Conservation (phyloP, 2,329 filamentous ascomycete species). For the Trichophyton schoenleinii region DNA sequence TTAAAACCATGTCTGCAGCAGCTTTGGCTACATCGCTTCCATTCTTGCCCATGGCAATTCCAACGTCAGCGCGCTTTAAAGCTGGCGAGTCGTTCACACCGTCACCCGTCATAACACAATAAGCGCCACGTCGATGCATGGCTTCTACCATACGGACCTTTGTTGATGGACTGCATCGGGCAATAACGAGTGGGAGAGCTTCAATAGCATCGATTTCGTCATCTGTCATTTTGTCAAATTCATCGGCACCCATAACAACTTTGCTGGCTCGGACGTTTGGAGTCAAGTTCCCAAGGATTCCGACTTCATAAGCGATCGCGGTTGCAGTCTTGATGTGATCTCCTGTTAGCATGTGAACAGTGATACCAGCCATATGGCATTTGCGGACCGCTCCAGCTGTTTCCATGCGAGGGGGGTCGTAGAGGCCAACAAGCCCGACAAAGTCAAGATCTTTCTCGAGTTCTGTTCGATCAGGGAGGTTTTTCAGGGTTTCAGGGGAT, state of each 20-base stretch:
- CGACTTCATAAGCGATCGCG: constrained; percentile 65
- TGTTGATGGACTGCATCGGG: constrained; percentile 39
- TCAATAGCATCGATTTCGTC: constrained; percentile 50
- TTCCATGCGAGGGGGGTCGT: constrained; percentile 67
- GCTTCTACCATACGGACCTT: constrained; percentile 69
- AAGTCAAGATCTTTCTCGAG: constrained; percentile 56
- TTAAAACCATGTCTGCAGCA: constrained; percentile 39
- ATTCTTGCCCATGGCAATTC: constrained; percentile 64
- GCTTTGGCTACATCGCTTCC: constrained; percentile 70
- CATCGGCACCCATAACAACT: constrained; percentile 56
- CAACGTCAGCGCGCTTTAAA: constrained; percentile 62
- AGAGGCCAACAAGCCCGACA: constrained; percentile 64
- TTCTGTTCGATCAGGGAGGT: constrained; percentile 40
- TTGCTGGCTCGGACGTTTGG: constrained; percentile 47
- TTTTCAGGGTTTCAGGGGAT: constrained; percentile 29
- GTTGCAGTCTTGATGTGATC: constrained; percentile 62
- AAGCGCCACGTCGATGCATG: constrained; percentile 41
- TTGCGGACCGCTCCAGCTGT: constrained; percentile 55
- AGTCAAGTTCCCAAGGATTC: constrained; percentile 42
- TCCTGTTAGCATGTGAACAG: constrained; percentile 65
- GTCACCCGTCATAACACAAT: constrained; percentile 69
- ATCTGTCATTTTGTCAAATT: constrained; percentile 62
- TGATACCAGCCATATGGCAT: constrained; percentile 57
- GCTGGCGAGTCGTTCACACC: constrained; percentile 69
- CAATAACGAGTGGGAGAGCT: constrained; percentile 39